phyloP scores from a whole-genome alignment of 1,139 yeast genomes.

The Protomyces inundatus region DNA sequence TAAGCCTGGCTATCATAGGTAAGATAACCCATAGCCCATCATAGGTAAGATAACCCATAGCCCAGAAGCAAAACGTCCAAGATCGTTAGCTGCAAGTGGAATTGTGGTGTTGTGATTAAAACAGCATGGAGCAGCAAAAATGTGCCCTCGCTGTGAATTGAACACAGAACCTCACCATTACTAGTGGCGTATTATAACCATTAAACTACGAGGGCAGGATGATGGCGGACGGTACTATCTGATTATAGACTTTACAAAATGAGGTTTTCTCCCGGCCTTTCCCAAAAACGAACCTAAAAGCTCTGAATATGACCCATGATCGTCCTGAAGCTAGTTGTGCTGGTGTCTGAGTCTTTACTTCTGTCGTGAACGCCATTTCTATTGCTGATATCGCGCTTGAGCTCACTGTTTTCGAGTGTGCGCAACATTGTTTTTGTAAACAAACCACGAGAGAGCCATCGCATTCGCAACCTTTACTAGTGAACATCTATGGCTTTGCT shows the following conservation, averaged over 20 bases:
- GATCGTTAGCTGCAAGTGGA: background rate
- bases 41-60: background rate
- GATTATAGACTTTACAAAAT: background rate
- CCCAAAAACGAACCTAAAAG: too few species aligned
- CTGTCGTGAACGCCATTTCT: too few species aligned
- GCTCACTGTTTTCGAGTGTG: too few species aligned
- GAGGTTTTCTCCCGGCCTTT: too few species aligned
- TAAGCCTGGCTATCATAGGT: background rate
- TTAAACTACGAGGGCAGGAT: background rate
- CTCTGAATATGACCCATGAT: too few species aligned
- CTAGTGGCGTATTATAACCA: conserved; percentile 1
- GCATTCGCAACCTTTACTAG: too few species aligned
- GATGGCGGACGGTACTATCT: background rate
- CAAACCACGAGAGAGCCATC: too few species aligned
- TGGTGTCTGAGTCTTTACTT: too few species aligned
- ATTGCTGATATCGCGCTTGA: too few species aligned
- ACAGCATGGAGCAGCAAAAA: background rate
- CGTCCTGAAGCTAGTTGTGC: too few species aligned
- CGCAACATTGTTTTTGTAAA: too few species aligned
- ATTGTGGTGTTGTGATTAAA: background rate
- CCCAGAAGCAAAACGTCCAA: background rate
- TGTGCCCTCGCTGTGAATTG: background rate
- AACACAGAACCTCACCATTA: conserved; percentile 1
- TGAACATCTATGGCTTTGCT: background rate
- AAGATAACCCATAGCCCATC: background rate